Base-by-base conservation (phyloP, 345 rosid genomes). In the Linum trigynum region DNA sequence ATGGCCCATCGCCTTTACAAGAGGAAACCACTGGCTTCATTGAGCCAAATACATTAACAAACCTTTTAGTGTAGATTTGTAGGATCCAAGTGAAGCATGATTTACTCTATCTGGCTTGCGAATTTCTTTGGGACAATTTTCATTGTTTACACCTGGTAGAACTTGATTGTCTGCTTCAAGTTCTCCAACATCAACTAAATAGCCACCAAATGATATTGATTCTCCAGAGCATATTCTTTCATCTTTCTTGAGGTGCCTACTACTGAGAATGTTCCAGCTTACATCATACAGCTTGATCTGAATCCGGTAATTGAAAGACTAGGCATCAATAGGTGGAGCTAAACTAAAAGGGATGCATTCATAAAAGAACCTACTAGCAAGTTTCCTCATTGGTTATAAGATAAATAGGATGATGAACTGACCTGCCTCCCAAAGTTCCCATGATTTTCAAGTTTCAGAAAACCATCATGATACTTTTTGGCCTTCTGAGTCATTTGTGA, bases 391-490 rank as follows among this genome's bases (percentile, higher is more conserved):
- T 23, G 12, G 1, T 0, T 5, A 4, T 14, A 35, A 8, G n/a
- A 39, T n/a, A 12, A 40, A 62, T 15, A 39, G 9, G 5, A 39
- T 12, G 5, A 6, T 4, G 32, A 23, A 70, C 14, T 53, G 63
- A 81, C 92, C 92, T 87, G 82, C 62, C 80, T 77, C 69, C 77
- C 82, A 32, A 59, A 61, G 39, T 77, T 51, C 68, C 80, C 86
- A 48, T 43, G 3, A 59, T 40, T 38, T 41, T 68, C 65, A 40
- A 82, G 78, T 62, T 64, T 71, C 64, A 84, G 68, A 73, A 71
- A 77, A 17, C 86, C 91, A 67, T 84, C 91, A 64, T 84, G 86
- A 74, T 80, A 86, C 71, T 77, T 86, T 79, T 86, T 86, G 55
- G 84, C 82, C 63, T 86, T 84, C 53, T 86, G 85, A 66, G 75